These are phyloP conservation scores for Botrytis fabae DNA, from an alignment of 2,329 filamentous ascomycete genomes.

Conservation along the genomic window DNA sequence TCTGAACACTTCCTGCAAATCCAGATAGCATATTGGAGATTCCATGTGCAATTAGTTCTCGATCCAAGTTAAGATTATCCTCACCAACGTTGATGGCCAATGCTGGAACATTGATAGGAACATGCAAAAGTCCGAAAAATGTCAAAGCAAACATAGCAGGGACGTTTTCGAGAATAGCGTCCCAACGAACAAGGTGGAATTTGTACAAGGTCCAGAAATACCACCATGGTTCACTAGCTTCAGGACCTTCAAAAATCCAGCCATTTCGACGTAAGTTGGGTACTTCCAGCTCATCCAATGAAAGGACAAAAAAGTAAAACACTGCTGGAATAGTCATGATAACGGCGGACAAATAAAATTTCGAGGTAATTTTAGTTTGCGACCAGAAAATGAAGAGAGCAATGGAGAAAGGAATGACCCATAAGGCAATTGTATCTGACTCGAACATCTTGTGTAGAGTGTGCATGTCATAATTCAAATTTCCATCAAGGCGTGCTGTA, in stretches of 20 bases:
- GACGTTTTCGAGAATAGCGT: slow-evolving; percentile 77
- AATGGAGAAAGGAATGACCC: slow-evolving; percentile 76
- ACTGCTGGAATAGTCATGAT: slow-evolving; percentile 76
- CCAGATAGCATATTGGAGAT: slow-evolving; percentile 92
- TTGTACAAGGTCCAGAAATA: slow-evolving; percentile 96
- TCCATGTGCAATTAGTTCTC: slow-evolving; percentile 88
- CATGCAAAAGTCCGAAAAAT: slow-evolving; percentile 95
- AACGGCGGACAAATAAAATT: slow-evolving; percentile 82
- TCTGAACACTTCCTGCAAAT: slow-evolving; percentile 83
- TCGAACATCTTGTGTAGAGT: slow-evolving; percentile 75
- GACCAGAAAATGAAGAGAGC: slow-evolving; percentile 74
- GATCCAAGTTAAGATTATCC: slow-evolving; percentile 87
- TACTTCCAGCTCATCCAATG: slow-evolving; percentile 66
- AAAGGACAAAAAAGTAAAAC: slow-evolving; percentile 76
- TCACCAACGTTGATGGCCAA: slow-evolving; percentile 87
- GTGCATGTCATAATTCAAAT: slow-evolving; percentile 74
- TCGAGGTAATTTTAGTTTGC: slow-evolving; percentile 74
- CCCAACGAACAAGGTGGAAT: slow-evolving; percentile 78
- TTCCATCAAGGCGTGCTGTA: slow-evolving; percentile 83
- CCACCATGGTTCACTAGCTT: slow-evolving; percentile 88
- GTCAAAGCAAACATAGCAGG: slow-evolving; percentile 96
- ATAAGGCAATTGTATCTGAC: slow-evolving; percentile 74
- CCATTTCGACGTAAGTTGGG: slow-evolving; percentile 68
- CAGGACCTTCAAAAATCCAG: slow-evolving; percentile 90
- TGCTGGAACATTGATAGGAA: slow-evolving; percentile 96